Conservation (phyloP, 192 early-diverging fungal genomes). For the Chytriomyces sp. region DNA sequence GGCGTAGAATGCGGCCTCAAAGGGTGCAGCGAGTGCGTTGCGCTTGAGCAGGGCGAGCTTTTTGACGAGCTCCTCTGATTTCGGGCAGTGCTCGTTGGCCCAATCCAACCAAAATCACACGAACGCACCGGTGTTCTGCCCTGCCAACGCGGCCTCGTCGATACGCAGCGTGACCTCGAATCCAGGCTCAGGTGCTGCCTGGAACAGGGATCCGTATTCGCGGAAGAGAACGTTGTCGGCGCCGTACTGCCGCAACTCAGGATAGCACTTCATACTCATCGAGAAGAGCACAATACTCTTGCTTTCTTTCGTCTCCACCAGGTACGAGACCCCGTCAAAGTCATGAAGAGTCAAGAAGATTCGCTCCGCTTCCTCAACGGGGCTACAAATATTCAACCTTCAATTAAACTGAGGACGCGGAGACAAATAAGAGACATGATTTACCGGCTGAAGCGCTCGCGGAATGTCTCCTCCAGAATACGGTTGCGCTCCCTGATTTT, state of each 20-base stretch:
- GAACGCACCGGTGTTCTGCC: too few species aligned
- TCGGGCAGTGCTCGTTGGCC: too few species aligned
- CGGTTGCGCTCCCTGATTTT: conserved; percentile 38
- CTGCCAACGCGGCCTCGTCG: too few species aligned
- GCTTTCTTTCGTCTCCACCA: conserved; percentile 67
- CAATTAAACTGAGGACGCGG: too few species aligned
- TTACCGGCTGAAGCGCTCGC: conserved; percentile 57
- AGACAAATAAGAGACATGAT: background rate
- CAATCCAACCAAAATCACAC: too few species aligned
- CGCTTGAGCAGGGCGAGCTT: conserved; percentile 90
- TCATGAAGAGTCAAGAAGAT: conserved; percentile 77
- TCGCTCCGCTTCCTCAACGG: conserved; percentile 40
- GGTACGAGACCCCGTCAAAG: conserved; percentile 96
- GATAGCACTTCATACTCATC: conserved; percentile 82
- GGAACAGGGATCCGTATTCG: conserved; percentile 77
- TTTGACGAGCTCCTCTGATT: conserved; percentile 73
- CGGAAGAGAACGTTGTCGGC: conserved; percentile 80
- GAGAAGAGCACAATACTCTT: conserved; percentile 66
- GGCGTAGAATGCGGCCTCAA: conserved; percentile 85
- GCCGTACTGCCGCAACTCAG: conserved; percentile 77
- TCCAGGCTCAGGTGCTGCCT: conserved; percentile 38
- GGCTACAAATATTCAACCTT: too few species aligned
- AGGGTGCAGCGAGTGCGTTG: conserved; percentile 91
- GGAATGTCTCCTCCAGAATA: conserved; percentile 65
- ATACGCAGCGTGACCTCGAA: too few species aligned